A percentile compares a stretch with the other conserved stretches of the same genome.
Evolutionary conservation across 768 basidiomycete species (phyloP).

Genomic region (Auricularia sp.): DNA sequence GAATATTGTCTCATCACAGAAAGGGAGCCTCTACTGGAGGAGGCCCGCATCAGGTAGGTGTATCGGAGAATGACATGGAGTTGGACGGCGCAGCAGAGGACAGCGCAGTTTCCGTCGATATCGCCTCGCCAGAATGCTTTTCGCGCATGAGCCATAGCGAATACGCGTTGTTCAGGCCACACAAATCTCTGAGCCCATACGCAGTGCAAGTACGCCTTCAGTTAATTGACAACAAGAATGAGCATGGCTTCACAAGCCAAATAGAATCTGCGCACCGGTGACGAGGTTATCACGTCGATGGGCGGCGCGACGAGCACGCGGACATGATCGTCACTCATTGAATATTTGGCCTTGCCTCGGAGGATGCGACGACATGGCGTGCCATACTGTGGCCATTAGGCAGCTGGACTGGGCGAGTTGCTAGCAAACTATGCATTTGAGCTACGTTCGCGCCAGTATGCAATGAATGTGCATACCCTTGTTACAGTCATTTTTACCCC

Average conservation of each 20-base stretch:
- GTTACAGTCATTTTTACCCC: conserved; percentile 93
- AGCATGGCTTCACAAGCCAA: conserved; percentile 16
- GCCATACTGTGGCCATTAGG: conserved; percentile 77
- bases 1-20: no score
- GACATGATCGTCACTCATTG: conserved; percentile 73
- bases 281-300: conserved; percentile 46
- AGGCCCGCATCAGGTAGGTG: no score
- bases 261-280: conserved; percentile 29
- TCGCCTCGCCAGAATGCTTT: neutral
- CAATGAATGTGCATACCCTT: conserved; percentile 37
- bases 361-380: conserved; percentile 81
- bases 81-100: no score
- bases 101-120: no score
- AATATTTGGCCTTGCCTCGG: conserved; percentile 63
- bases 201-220: conserved; percentile 60
- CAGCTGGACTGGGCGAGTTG: conserved; percentile 72
- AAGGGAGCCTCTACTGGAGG: no score
- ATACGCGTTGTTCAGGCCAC: neutral
- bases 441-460: neutral
- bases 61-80: no score
- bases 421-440: conserved; percentile 26
- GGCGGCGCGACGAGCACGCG: conserved; percentile 77
- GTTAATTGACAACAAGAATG: conserved; percentile 26
- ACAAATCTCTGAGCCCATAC: neutral
- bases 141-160: neutral